Base-by-base conservation (phyloP, 129 eudicot species). In the Artemisia tridentata region DNA sequence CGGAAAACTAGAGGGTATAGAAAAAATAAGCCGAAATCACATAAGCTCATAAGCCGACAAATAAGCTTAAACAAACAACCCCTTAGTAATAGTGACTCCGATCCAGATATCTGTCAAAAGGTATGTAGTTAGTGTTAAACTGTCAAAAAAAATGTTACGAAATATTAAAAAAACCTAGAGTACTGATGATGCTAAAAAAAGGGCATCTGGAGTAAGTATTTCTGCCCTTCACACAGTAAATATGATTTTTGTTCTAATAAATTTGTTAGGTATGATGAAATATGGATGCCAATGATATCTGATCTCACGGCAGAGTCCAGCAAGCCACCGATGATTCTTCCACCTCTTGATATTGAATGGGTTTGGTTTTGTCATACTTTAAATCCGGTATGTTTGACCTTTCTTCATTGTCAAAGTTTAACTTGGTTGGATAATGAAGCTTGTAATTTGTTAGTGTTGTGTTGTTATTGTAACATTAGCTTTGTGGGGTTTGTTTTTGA, bases 301-400 rank as follows among this genome's bases (percentile, higher is more conserved):
- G 90, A 93, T 85, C 88, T 89, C 49, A 77, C 77, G 52, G 69
- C 68, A 50, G 96, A 88, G n/a, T 59, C 82, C 18, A 72, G 72
- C 66, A 76, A 57, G 18, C 80, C 90, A 14, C 96, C 96, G 3
- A 79, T 90, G 95, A 59, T 93, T 65, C 87, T 90, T 71, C 99
- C 99, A 68, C 96, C 99, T n/a, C 77, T 93, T 63, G 99, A 93
- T 81, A 67, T 93, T 73, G 97, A 93, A 68, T 93, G 99, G 99
- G 97, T 93, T 79, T 93, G 99, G 99, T 93, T 56, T 51, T 93
- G 99, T 72, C 97, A 93, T 69, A 75, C 97, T 59, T 72, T 93
- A 64, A 85, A 90, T 72, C 87, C 91, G 88, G 99, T 90, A 84
- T 45, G 82, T 66, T 17, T 55, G 61, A 25, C 25, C 45, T 31